Evolutionary conservation across 148 eudicot genomes (phyloP), one percentile per base, ranked within the genome.

Genomic region (Silene latifolia): DNA sequence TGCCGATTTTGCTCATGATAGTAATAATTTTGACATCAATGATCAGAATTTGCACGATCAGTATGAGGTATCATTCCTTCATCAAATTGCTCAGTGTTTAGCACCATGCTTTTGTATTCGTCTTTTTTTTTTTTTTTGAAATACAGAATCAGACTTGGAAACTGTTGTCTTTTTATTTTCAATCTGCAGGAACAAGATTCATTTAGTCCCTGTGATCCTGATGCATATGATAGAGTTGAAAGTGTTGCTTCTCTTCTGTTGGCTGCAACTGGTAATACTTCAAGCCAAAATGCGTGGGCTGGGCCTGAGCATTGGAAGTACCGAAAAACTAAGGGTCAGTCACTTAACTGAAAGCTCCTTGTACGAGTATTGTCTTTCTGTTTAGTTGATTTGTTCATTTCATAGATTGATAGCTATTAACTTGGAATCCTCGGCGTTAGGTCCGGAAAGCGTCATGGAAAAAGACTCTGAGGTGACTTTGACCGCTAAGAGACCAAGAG

Each of bases 261-360:
- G 90, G 86, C 79, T 51, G 73, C 53, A 78, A 82, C 88, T 74
- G 96, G 96, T 32, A 80, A 87, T 70, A 77, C 83, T 23, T 88
- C 89, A 67, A 90, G 86, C 64, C 89, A 82, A 68, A 95, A 95
- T 84, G 93, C 93, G 4, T 95, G 98, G 98, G 98, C 98, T 61
- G 98, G 98, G 76, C 96, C 98, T 63, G 90, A 92, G 79, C 97
- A 92, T 67, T 95, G 98, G 98, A 95, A 92, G 86, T 95, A 86
- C 67, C 80, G 87, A 61, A 95, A 90, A 70, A 72, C 80, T 21
- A 90, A 88, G 87, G 90, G 98, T 92, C 18, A 69, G 77, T 59
- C 17, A 53, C 61, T 70, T 25, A 25, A 11, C 27, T 17, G 61
- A 53, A 10, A 47, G 44, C 54, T 56, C 23, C n/a, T 72, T 46